Percentiles rank a stretch among this genome's conserved stretches.
Evolutionary conservation across 2,329 filamentous ascomycete genomes (phyloP).

Genomic region (Passalora sequoiae): DNA sequence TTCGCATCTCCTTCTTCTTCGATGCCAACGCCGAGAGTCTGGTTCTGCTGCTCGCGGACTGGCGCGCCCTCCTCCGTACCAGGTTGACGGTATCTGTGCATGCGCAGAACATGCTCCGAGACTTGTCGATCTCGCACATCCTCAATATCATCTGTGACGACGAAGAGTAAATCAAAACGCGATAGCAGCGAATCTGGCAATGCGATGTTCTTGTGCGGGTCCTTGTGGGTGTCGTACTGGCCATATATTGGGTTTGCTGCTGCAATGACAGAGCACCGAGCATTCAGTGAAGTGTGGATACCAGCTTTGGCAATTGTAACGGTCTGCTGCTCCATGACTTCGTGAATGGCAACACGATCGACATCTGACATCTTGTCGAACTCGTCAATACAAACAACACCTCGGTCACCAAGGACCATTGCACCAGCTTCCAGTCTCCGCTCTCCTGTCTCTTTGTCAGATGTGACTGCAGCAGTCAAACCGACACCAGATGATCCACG

Average conservation of each 20-base stretch:
- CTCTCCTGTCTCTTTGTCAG: conserved; percentile 96
- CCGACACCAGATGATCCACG: conserved; percentile 92
- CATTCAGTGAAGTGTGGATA: conserved; percentile 95
- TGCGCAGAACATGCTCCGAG: conserved; percentile 92
- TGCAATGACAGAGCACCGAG: conserved; percentile 91
- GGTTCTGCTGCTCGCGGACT: conserved; percentile 78
- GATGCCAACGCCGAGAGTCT: conserved; percentile 80
- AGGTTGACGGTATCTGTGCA: conserved; percentile 91
- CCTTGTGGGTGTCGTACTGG: conserved; percentile 97
- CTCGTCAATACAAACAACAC: conserved; percentile 97
- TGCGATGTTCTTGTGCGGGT: conserved; percentile 97
- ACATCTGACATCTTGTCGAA: conserved; percentile 99
- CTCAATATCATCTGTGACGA: conserved; percentile 97
- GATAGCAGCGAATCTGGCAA: conserved; percentile 93
- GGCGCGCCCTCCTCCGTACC: conserved; percentile 92
- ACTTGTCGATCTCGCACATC: conserved; percentile 85
- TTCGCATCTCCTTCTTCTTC: conserved; percentile 67
- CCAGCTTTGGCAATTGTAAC: conserved; percentile 98
- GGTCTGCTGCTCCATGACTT: conserved; percentile 99
- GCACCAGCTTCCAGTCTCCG: conserved; percentile 91
- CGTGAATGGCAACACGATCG: conserved; percentile 95
- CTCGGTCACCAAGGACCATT: conserved; percentile 95
- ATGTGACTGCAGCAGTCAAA: conserved; percentile 92
- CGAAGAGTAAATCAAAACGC: conserved; percentile 96
- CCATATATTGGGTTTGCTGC: conserved; percentile 97